Evolutionary conservation across 352 stramenopile genomes (phyloP).

Genomic region (Aphanomyces euteiches): DNA sequence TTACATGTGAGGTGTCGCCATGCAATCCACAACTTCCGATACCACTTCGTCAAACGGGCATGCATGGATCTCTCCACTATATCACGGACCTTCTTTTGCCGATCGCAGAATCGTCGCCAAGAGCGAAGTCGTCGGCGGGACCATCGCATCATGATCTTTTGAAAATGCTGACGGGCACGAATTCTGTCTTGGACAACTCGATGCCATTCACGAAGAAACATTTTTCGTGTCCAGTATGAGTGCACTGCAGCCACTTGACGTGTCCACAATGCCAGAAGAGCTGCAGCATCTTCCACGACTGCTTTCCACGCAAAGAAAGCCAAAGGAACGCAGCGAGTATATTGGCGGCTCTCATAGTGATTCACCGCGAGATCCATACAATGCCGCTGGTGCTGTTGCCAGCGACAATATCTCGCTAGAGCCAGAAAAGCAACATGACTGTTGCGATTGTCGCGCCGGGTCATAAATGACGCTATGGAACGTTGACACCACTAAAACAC

Average conservation of each 20-base stretch:
- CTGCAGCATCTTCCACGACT: not conserved
- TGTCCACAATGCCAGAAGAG: not conserved
- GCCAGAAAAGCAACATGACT: no score
- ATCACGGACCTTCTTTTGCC: not conserved
- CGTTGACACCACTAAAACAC: not conserved
- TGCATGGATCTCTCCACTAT: not conserved
- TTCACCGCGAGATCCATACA: not conserved
- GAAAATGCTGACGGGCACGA: not conserved
- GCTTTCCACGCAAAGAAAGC: not conserved
- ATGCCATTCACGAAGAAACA: not conserved
- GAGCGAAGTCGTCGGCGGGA: not conserved
- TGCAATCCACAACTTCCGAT: not conserved
- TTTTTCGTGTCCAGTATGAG: not conserved
- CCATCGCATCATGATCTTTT: not conserved
- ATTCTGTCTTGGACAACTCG: not conserved
- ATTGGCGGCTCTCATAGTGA: not conserved
- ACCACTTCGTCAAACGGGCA: not conserved
- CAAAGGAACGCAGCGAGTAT: not conserved
- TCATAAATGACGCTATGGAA: not conserved
- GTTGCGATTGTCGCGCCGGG: not conserved
- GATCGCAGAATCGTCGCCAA: not conserved
- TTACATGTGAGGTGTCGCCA: not conserved
- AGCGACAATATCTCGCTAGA: not conserved
- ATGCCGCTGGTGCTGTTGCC: slow-evolving; percentile 13
- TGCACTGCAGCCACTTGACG: not conserved